Conservation (phyloP, 257 asterid genomes). For the Cordia subcordata region DNA sequence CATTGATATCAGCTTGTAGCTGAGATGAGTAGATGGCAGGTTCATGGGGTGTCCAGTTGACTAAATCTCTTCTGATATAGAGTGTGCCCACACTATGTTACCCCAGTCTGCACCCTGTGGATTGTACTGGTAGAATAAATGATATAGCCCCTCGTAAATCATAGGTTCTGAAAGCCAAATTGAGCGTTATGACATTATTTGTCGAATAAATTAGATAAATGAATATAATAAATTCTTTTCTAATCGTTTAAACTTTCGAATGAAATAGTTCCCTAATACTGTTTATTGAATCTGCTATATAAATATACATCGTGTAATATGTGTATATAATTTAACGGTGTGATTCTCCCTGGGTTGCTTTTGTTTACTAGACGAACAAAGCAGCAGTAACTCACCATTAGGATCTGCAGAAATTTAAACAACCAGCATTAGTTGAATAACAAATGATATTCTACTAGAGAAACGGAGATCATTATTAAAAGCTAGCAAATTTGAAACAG, state of each 20-base stretch:
- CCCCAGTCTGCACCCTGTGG: slow-evolving; percentile 49
- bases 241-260: no score
- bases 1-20: slow-evolving; percentile 34
- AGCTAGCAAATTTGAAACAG: no score
- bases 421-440: neutral
- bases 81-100: slow-evolving; percentile 62
- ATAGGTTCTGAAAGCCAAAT: slow-evolving; percentile 55
- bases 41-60: slow-evolving; percentile 56
- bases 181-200: no score
- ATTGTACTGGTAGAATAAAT: slow-evolving; percentile 67
- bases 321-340: no score
- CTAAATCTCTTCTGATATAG: slow-evolving; percentile 52
- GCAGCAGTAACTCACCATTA: slow-evolving; percentile 7
- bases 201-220: no score
- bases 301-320: no score
- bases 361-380: no score
- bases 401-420: slow-evolving; percentile 12
- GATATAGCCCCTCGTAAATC: slow-evolving; percentile 65
- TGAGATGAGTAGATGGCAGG: slow-evolving; percentile 40
- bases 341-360: no score
- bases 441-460: neutral
- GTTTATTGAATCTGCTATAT: no score
- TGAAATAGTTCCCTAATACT: no score
- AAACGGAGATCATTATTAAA: no score
- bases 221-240: no score